These are phyloP conservation scores for Pichia rugopelliculosa DNA, from an alignment of 805 yeast genomes.

Conservation along the genomic window DNA sequence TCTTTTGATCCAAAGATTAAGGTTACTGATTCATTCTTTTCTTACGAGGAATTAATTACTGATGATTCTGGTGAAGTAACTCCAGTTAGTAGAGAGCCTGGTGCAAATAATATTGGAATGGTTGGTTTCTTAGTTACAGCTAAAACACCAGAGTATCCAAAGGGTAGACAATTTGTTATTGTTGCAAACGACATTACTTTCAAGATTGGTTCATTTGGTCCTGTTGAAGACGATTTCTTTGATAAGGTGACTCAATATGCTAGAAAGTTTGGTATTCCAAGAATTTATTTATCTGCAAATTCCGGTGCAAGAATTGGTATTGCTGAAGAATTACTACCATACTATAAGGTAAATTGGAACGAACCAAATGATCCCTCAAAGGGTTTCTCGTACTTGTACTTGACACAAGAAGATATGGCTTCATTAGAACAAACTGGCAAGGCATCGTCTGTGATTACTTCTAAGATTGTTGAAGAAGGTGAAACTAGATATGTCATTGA, in stretches of 20 bases:
- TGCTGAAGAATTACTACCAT: constrained; percentile 91
- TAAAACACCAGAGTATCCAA: constrained; percentile 94
- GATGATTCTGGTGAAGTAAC: constrained; percentile 78
- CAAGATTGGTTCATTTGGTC: constrained; percentile 98
- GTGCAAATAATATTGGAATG: constrained; percentile 95
- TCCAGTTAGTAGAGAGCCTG: constrained; percentile 91
- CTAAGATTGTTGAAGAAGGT: constrained; percentile 76
- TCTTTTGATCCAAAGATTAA: constrained; percentile 46
- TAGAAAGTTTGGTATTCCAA: constrained; percentile 84
- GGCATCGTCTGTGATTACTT: constrained; percentile 59
- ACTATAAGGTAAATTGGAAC: constrained; percentile 89
- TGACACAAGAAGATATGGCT: constrained; percentile 58
- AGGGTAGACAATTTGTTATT: constrained; percentile 87
- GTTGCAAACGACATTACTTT: constrained; percentile 96
- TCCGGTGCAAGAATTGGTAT: constrained; percentile 99
- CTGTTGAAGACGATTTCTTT: constrained; percentile 89
- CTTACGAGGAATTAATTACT: constrained; percentile 71
- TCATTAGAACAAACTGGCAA: constrained; percentile 54
- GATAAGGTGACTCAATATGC: constrained; percentile 90
- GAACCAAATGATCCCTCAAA: constrained; percentile 64
- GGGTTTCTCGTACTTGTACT: constrained; percentile 87
- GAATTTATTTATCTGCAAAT: constrained; percentile 94
- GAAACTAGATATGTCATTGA: constrained; percentile 75
- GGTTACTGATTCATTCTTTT: constrained; percentile 70
- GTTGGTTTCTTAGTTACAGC: constrained; percentile 89